phyloP scores from a whole-genome alignment of 441 rosid species.

The Syzygium syzygioides region DNA sequence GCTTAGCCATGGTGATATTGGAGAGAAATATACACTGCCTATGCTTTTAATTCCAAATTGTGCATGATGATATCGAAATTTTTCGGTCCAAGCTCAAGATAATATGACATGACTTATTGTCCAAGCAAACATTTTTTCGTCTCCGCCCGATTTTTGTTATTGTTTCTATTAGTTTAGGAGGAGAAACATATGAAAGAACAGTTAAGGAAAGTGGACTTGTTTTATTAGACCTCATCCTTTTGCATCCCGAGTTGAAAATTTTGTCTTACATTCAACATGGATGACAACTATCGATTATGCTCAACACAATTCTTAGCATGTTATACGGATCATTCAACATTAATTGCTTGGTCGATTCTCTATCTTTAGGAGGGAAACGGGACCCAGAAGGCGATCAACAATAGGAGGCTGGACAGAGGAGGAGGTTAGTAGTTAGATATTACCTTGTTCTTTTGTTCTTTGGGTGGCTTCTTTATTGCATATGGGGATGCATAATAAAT shows the following conservation, averaged over 20 bases:
- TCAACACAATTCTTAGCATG: background rate
- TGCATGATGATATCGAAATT: background rate
- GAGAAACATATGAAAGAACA: background rate
- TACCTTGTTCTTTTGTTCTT: background rate
- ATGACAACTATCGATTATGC: background rate
- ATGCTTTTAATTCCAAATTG: background rate
- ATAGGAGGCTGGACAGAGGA: conserved; percentile 46
- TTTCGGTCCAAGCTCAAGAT: background rate
- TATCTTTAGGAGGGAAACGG: conserved; percentile 27
- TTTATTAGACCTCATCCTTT: background rate
- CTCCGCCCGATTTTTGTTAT: background rate
- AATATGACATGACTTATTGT: background rate
- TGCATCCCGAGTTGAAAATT: background rate
- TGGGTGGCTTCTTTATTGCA: background rate
- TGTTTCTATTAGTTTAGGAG: background rate
- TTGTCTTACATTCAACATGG: background rate
- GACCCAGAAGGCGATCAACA: conserved; percentile 31
- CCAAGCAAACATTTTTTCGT: background rate
- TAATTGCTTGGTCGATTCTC: background rate
- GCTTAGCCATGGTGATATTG: background rate
- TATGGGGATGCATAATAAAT: background rate
- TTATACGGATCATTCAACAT: background rate
- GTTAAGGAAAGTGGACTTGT: background rate
- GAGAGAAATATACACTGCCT: background rate
- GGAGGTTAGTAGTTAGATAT: conserved; percentile 27